These are phyloP conservation scores for Corymbia citriodora DNA, from an alignment of 441 rosid species.

Conservation along the genomic window DNA sequence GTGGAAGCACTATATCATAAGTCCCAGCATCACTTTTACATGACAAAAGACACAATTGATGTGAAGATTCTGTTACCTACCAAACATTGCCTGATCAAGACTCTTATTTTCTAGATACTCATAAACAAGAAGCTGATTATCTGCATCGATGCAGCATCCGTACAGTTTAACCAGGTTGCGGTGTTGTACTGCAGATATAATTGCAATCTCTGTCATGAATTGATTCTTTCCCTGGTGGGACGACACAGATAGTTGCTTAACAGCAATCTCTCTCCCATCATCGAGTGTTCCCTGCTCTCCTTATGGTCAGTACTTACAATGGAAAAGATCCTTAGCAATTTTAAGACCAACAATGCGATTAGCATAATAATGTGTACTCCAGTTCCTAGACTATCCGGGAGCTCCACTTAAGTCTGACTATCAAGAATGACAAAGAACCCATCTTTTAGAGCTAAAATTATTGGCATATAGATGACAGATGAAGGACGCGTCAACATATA, in stretches of 20 bases:
- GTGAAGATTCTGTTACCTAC: neutral
- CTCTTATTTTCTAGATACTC: constrained; percentile 8
- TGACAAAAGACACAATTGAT: neutral
- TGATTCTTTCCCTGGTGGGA: neutral
- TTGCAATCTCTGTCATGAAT: constrained; percentile 1
- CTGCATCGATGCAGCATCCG: constrained; percentile 1
- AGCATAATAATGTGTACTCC: neutral
- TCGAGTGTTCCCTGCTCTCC: neutral
- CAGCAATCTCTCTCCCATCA: constrained; percentile 1
- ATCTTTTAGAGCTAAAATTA: neutral
- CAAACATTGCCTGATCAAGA: neutral
- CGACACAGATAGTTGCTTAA: neutral
- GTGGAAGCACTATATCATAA: neutral
- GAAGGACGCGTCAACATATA: neutral
- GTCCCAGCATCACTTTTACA: neutral
- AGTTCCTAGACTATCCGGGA: neutral
- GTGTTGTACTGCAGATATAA: constrained; percentile 6
- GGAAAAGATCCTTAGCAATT: neutral
- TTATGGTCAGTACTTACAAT: neutral
- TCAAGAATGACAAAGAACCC: neutral
- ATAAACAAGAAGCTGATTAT: neutral
- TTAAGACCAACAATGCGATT: neutral
- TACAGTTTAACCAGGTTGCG: constrained; percentile 6
- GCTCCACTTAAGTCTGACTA: neutral
- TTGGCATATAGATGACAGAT: neutral